Evolutionary conservation across 805 yeast genomes (phyloP).

Genomic region (Candida railenensis): DNA sequence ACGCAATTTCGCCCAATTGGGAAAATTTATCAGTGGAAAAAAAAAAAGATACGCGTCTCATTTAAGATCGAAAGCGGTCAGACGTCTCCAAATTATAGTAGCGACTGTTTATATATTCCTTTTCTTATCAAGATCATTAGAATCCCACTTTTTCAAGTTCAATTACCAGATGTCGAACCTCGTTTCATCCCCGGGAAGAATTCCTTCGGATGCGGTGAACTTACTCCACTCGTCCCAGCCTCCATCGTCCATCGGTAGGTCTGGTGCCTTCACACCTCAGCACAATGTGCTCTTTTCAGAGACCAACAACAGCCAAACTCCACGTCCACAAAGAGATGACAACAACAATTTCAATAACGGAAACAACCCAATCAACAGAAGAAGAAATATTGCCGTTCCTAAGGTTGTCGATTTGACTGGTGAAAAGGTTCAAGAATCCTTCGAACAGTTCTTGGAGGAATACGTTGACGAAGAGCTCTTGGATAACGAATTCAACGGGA

Average conservation of each 20-base stretch:
- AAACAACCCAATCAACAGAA: conserved; percentile 19
- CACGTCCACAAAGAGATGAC: conserved; percentile 8
- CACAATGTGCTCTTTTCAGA: conserved; percentile 26
- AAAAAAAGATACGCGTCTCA: conserved; percentile 1
- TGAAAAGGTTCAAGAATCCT: conserved; percentile 88
- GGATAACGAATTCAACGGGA: conserved; percentile 48
- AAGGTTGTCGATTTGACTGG: conserved; percentile 90
- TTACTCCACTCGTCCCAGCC: conserved; percentile 41
- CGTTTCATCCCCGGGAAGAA: conserved; percentile 43
- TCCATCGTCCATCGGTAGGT: conserved; percentile 40
- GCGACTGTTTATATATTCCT: too few relatives aligned
- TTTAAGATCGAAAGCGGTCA: too few relatives aligned
- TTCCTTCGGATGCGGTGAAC: conserved; percentile 45
- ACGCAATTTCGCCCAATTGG: conserved; percentile 2
- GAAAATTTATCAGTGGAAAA: background rate
- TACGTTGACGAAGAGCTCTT: conserved; percentile 41
- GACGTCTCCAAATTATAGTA: too few relatives aligned
- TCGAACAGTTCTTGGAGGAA: conserved; percentile 78
- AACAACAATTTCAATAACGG: background rate
- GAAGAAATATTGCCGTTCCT: conserved; percentile 68
- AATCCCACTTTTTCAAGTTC: too few relatives aligned
- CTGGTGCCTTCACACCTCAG: conserved; percentile 31
- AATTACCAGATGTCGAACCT: conserved; percentile 34
- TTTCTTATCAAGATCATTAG: too few relatives aligned
- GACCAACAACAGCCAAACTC: conserved; percentile 12